Percentiles rank a stretch among this genome's conserved stretches.
phyloP scores from a whole-genome alignment of 352 stramenopile genomes.

The Pythium pyrilobum region DNA sequence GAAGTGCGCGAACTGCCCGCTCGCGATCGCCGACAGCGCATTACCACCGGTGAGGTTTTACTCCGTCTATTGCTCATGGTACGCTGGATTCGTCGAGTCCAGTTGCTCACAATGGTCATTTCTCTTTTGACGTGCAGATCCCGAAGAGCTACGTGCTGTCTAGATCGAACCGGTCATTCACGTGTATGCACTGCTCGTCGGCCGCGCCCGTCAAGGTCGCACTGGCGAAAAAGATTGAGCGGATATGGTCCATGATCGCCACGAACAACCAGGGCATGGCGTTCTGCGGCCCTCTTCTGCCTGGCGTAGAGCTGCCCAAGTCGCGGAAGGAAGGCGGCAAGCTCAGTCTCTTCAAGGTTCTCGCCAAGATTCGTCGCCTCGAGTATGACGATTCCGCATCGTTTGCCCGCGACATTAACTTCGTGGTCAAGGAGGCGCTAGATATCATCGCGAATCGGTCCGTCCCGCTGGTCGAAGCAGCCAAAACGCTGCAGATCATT shows the following conservation, averaged over 20 bases:
- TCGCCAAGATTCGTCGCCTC: conserved; percentile 64
- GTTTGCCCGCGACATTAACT: conserved; percentile 63
- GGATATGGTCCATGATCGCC: conserved; percentile 79
- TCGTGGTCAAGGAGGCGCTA: conserved; percentile 59
- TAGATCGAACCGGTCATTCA: conserved; percentile 59
- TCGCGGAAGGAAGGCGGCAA: conserved; percentile 9
- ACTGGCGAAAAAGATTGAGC: conserved; percentile 70
- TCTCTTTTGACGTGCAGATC: conserved; percentile 24
- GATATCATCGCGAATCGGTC: conserved; percentile 56
- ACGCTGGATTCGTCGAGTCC: too few species aligned
- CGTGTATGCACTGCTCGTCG: conserved; percentile 62
- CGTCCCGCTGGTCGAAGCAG: conserved; percentile 57
- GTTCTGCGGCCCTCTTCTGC: conserved; percentile 72
- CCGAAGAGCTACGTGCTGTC: conserved; percentile 55
- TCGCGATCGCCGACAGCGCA: conserved; percentile 52
- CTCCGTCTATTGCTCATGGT: not conserved
- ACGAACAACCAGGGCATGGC: conserved; percentile 83
- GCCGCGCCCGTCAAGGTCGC: conserved; percentile 59
- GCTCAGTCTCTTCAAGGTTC: conserved; percentile 67
- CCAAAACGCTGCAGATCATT: conserved; percentile 66
- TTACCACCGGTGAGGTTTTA: conserved; percentile 45
- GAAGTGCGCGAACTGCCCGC: conserved; percentile 74
- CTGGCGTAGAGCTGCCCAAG: conserved; percentile 39
- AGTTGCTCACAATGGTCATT: not conserved
- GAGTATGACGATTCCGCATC: conserved; percentile 56